These are phyloP conservation scores for Grosmannia serpens DNA, from an alignment of 2,329 filamentous ascomycete species.

Conservation along the genomic window DNA sequence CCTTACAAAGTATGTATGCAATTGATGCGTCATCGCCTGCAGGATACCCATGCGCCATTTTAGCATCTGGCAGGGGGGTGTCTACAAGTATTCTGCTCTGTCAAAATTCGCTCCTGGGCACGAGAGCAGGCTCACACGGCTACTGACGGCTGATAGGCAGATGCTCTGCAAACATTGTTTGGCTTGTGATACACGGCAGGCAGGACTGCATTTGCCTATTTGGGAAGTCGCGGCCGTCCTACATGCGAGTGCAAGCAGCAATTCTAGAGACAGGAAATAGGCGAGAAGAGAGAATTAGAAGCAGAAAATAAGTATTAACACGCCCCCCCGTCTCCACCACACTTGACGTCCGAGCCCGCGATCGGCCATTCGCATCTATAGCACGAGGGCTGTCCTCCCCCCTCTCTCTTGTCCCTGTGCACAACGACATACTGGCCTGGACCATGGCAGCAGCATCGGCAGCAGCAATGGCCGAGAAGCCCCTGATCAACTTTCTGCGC, in stretches of 20 bases:
- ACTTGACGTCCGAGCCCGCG: background rate
- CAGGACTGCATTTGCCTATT: background rate
- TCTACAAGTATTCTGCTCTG: background rate
- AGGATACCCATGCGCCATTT: background rate
- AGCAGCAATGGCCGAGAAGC: conserved; percentile 4
- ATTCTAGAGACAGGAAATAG: background rate
- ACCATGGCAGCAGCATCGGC: background rate
- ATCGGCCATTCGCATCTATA: background rate
- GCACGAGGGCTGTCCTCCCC: background rate
- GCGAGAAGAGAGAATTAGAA: background rate
- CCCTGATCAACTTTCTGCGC: conserved; percentile 50
- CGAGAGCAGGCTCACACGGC: background rate
- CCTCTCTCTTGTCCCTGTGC: background rate
- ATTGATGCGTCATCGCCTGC: background rate
- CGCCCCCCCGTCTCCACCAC: background rate
- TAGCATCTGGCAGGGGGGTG: background rate
- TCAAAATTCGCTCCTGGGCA: background rate
- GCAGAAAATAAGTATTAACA: background rate
- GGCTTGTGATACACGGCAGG: background rate
- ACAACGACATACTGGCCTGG: background rate
- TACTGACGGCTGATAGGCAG: background rate
- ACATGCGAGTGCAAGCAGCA: background rate
- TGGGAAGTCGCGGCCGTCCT: background rate
- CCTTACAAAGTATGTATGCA: background rate
- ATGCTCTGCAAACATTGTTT: background rate